A percentile compares a stretch with the other conserved stretches of the same genome.
Conservation (phyloP, 805 yeast species). For the Limtongia smithiae region DNA sequence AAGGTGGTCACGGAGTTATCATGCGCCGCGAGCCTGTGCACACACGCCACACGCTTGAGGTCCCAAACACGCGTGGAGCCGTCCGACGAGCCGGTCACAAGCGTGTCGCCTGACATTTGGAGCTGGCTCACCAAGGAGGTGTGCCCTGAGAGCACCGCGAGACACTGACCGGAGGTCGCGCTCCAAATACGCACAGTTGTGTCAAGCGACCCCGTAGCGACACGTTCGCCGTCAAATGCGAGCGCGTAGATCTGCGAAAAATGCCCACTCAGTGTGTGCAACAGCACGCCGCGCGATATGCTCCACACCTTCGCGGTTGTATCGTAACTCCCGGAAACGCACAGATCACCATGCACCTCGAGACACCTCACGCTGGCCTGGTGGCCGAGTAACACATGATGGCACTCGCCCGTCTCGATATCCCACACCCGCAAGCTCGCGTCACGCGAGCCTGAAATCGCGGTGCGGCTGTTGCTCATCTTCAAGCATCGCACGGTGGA, state of each 20-base stretch:
- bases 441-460: conserved; percentile 89
- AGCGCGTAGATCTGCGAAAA: conserved; percentile 84
- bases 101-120: conserved; percentile 63
- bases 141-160: conserved; percentile 74
- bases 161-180: conserved; percentile 77
- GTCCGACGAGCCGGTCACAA: conserved; percentile 82
- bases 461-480: conserved; percentile 73
- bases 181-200: conserved; percentile 95
- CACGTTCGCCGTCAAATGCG: conserved; percentile 83
- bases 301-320: conserved; percentile 89
- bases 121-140: conserved; percentile 90
- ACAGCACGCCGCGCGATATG: conserved; percentile 81
- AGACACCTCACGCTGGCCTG: conserved; percentile 73
- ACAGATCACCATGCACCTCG: conserved; percentile 69
- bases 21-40: conserved; percentile 53
- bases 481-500: conserved; percentile 84
- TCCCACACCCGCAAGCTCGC: conserved; percentile 93
- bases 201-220: conserved; percentile 95
- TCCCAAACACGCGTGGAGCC: conserved; percentile 85
- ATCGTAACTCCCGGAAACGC: conserved; percentile 89
- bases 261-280: conserved; percentile 89
- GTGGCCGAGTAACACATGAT: conserved; percentile 67
- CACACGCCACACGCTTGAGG: conserved; percentile 72
- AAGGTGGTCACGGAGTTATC: conserved; percentile 44
- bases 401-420: conserved; percentile 81